Evolutionary conservation across 305 asterid genomes (phyloP), one percentile per base, ranked within the genome.

Genomic region (Solanum hybrid): DNA sequence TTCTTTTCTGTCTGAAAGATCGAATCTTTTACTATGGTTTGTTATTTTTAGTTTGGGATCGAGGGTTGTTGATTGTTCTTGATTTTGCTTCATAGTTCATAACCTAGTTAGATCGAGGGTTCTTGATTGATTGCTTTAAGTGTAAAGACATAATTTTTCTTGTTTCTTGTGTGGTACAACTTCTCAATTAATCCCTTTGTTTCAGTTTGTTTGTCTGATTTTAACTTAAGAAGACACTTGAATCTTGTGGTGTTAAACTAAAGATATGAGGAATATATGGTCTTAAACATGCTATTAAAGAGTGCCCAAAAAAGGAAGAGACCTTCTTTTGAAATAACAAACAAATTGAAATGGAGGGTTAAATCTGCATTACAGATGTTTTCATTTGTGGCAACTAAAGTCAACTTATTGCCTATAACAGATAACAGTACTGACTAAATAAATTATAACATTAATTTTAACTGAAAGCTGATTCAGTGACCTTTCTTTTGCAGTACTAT

Each of bases 401-500:
- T 84, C 74, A 51, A 31, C 42, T 84, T 61, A 51, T 31, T 46
- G 87, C 29, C 75, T 83, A 46, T 78, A 11, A 78, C 84, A 35
- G 46, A 22, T 16, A 29, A 40, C 71, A 2, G 24, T 40, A 42
- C 37, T 42, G 67, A 13, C 71, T 42, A 42, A 42, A 46, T 83
- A 51, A 46, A 46, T 29, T 11, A 46, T 28, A 46, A 8, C 18
- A 42, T 37, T 10, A 31, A 18, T 51, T 31, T 51, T 16, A 5
- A 57, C 88, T 29, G 88, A 84, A 22, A 84, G 74, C 88, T 84
- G 22, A 84, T 51, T 20, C 24, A 20, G 20, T 51, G 37, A 39
- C 18, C 39, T 87, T 40, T 39, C 74, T 87, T 81, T 94, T 94
- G 96, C 99, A 97, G 99, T 93, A 95, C 98, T 76, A 91, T 97